Percentiles rank a stretch among this genome's conserved stretches.
These are phyloP conservation scores for Thymus mandschuricus DNA, from an alignment of 257 asterid species.

Conservation along the genomic window DNA sequence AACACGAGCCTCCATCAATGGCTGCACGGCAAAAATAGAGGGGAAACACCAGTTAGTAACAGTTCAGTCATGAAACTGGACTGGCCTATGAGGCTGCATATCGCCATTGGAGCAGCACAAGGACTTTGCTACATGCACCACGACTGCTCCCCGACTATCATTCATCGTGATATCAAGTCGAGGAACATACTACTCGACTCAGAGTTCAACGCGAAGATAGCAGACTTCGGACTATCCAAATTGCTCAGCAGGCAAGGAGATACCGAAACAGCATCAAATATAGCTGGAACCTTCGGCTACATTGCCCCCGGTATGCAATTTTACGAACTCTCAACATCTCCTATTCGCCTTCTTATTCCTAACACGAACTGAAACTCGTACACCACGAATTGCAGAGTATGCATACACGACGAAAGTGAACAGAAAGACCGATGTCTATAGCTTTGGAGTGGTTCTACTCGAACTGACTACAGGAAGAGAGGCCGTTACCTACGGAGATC, in stretches of 20 bases:
- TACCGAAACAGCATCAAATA: conserved; percentile 54
- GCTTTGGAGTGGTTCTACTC: conserved; percentile 45
- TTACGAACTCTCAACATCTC: background rate
- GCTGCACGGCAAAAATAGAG: conserved; percentile 48
- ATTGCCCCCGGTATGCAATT: conserved; percentile 63
- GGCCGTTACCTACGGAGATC: conserved; percentile 39
- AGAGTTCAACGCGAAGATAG: conserved; percentile 55
- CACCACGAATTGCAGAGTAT: conserved; percentile 36
- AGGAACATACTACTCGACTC: conserved; percentile 69
- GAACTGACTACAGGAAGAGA: conserved; percentile 44
- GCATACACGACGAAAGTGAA: conserved; percentile 39
- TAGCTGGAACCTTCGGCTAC: conserved; percentile 74
- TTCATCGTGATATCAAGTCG: conserved; percentile 70
- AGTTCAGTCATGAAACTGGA: conserved; percentile 34
- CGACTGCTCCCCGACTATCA: conserved; percentile 57
- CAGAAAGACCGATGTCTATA: conserved; percentile 40
- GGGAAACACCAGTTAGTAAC: background rate
- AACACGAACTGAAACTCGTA: background rate
- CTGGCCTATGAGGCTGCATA: conserved; percentile 65
- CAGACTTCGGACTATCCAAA: conserved; percentile 74
- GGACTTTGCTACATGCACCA: conserved; percentile 80
- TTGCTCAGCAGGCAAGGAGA: conserved; percentile 46
- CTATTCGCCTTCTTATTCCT: background rate
- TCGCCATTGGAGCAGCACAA: conserved; percentile 69
- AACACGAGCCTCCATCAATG: conserved; percentile 65